A percentile compares a stretch with the other conserved stretches of the same genome.
Evolutionary conservation across 495 filamentous ascomycete genomes (phyloP).

Genomic region (Aspergillus sparsus): DNA sequence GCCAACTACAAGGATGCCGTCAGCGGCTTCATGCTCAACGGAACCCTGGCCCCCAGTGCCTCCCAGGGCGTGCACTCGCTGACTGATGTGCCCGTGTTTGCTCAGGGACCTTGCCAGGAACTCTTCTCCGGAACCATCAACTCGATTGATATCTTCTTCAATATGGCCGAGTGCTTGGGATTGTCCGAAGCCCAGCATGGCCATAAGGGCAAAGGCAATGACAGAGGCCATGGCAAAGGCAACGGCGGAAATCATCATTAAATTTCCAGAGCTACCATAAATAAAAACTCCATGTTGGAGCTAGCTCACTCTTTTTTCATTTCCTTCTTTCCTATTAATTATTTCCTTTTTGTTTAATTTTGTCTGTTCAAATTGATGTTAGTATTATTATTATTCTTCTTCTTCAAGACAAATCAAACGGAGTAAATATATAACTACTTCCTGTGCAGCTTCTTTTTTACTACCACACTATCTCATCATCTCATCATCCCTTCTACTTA

Average conservation of each 20-base stretch:
- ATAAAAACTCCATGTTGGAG: no score
- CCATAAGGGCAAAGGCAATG: background rate
- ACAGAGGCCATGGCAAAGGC: background rate
- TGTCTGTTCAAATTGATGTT: background rate
- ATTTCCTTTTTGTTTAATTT: background rate
- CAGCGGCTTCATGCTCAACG: constrained; percentile 67
- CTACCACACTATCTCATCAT: no score
- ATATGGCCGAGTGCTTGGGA: constrained; percentile 69
- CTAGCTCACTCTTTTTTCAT: background rate
- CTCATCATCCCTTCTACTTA: no score
- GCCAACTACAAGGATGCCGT: constrained; percentile 62
- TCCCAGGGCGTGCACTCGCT: constrained; percentile 68
- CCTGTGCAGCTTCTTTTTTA: no score
- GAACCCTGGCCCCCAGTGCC: constrained; percentile 59
- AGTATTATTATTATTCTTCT: no score
- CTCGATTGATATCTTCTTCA: constrained; percentile 71
- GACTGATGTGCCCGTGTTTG: constrained; percentile 75
- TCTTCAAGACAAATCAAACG: no score
- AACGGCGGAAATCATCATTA: background rate
- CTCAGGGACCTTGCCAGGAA: constrained; percentile 71
- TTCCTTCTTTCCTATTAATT: background rate
- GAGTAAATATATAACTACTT: no score
- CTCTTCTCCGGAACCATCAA: constrained; percentile 67
- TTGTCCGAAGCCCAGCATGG: constrained; percentile 39
- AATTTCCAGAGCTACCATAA: no score